Base-by-base conservation (phyloP, 768 basidiomycete species). In the Lactarius vividus region DNA sequence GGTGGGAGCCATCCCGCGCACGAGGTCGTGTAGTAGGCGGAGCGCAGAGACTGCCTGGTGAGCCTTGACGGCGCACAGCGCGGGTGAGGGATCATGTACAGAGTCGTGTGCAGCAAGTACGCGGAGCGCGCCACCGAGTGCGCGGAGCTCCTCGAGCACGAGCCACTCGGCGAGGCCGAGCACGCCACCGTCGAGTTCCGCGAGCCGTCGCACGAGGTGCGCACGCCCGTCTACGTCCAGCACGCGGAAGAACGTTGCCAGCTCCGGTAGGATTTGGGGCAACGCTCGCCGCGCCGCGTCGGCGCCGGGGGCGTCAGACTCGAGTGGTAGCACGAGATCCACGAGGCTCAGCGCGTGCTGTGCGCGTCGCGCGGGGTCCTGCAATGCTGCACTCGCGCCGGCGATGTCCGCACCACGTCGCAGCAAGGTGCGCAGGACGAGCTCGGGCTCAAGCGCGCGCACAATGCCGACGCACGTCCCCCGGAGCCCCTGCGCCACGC, bases 161-260 rank as follows among this genome's bases (percentile, higher is more conserved):
- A 92, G 71, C 89, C 89, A 93, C 65, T 89, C 87, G 20, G 84
- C 87, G 2, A 89, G 75, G 3, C 85, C 86, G 26, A 83, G 74
- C 29, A 79, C 73, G 2, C 84, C 85, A 6, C 78, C 74, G 68
- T 93, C 91, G 16, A 92, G 74, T 20, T 74, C 77, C 26, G 83
- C 77, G 3, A 92, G 78, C 6, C 85, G 80, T 56, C 80, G 76
- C 31, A 91, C 72, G 29, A 92, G 73, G 44, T 80, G 78, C 2
- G 80, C 76, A 23, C 63, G 59, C 35, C 78, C 83, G 62, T 85
- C 83, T 2, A 83, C 78, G 62, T 88, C 84, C 37, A 92, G 76
- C 5, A 82, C 74, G 8, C 77, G 79, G 72, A 87, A 82, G 74
- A 92, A 91, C 1, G 73, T 60, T 64, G 74, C 78, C 10, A 91